Evolutionary conservation across 2,329 filamentous ascomycete species (phyloP).

Genomic region (Fusarium hostae): DNA sequence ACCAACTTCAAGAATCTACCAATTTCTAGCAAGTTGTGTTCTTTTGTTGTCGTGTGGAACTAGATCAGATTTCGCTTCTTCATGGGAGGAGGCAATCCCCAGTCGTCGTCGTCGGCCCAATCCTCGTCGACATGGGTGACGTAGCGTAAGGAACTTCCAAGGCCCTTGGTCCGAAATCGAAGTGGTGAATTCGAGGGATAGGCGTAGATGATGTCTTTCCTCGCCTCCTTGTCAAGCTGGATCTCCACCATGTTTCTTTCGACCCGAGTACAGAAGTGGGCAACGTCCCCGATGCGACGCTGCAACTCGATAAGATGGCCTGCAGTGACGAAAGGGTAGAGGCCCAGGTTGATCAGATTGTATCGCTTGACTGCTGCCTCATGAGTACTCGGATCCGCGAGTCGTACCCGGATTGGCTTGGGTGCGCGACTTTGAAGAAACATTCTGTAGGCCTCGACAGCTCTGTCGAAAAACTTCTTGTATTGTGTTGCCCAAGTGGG

Average conservation of each 20-base stretch:
- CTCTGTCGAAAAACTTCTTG: neutral
- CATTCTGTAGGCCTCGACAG: neutral
- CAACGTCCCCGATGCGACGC: constrained; percentile 9
- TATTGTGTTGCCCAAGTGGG: neutral
- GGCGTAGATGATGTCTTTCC: neutral
- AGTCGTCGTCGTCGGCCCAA: constrained; percentile 19
- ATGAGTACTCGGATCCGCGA: neutral
- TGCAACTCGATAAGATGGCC: neutral
- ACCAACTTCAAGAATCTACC: neutral
- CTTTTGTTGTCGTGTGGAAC: neutral
- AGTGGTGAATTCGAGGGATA: neutral
- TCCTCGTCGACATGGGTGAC: constrained; percentile 29
- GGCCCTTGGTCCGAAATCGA: constrained; percentile 34
- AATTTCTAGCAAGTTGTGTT: neutral
- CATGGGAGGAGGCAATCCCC: constrained; percentile 16
- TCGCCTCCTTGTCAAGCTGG: neutral
- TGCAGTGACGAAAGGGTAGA: neutral
- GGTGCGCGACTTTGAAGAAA: neutral
- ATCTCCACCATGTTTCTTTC: neutral
- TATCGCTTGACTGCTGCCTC: neutral
- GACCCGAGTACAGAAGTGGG: neutral
- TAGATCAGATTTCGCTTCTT: neutral
- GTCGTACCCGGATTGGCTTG: neutral
- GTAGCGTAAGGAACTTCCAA: constrained; percentile 39
- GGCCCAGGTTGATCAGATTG: neutral